Evolutionary conservation across 2,329 filamentous ascomycete genomes (phyloP).

Genomic region (Aureobasidium mangrovei): DNA sequence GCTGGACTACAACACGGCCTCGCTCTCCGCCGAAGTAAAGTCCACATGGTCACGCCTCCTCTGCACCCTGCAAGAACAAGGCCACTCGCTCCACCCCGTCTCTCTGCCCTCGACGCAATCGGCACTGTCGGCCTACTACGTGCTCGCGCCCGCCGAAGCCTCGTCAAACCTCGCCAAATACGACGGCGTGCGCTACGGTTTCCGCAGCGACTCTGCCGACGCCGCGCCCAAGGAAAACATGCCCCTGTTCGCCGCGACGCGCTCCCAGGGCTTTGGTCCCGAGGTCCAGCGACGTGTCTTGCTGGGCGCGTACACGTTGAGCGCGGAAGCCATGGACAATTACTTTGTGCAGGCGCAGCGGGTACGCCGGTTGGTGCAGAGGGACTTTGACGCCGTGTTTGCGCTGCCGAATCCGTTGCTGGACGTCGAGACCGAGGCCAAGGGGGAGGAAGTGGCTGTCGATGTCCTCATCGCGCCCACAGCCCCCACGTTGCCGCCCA

Average conservation of each 20-base stretch:
- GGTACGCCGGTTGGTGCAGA: slow-evolving; percentile 71
- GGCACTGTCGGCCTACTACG: slow-evolving; percentile 87
- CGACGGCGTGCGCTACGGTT: slow-evolving; percentile 89
- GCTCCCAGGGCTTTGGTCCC: slow-evolving; percentile 65
- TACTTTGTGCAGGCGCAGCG: slow-evolving; percentile 94
- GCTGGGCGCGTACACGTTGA: slow-evolving; percentile 81
- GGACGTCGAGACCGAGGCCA: slow-evolving; percentile 17
- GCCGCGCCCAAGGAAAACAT: slow-evolving; percentile 26
- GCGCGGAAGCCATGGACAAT: slow-evolving; percentile 85
- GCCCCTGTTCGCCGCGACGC: slow-evolving; percentile 62
- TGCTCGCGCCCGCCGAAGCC: slow-evolving; percentile 89
- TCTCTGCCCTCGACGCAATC: slow-evolving; percentile 75
- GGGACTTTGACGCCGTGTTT: slow-evolving; percentile 80
- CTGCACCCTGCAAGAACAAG: slow-evolving; percentile 49
- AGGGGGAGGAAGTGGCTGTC: slow-evolving; percentile 41
- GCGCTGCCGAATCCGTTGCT: slow-evolving; percentile 58
- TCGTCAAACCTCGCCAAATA: slow-evolving; percentile 95
- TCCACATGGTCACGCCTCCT: slow-evolving; percentile 60
- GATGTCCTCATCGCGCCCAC: slow-evolving; percentile 87
- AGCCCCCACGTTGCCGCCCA: slow-evolving; percentile 66
- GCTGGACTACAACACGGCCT: slow-evolving; percentile 77
- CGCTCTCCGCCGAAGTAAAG: slow-evolving; percentile 63
- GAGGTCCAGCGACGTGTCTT: slow-evolving; percentile 84
- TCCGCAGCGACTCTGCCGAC: slow-evolving; percentile 46
- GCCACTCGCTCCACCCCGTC: slow-evolving; percentile 64